Evolutionary conservation across 495 filamentous ascomycete species (phyloP).

Genomic region (Penicillium maclennaniae): DNA sequence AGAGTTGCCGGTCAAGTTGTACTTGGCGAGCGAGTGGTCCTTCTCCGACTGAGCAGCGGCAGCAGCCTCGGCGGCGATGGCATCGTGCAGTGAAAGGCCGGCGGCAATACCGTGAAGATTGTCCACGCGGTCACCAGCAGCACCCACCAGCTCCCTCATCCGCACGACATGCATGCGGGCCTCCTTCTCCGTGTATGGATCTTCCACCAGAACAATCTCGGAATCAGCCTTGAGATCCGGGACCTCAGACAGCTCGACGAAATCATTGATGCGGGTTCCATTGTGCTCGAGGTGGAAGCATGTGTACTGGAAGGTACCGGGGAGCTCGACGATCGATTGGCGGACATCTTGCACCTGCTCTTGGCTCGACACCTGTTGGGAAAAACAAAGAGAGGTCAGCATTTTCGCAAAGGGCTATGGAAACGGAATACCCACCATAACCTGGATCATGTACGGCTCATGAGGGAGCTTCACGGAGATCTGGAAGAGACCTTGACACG

Average conservation of each 20-base stretch:
- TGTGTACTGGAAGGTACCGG: conserved; percentile 92
- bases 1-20: conserved; percentile 68
- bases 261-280: conserved; percentile 86
- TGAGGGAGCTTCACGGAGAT: conserved; percentile 82
- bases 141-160: conserved; percentile 87
- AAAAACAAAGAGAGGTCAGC: conserved; percentile 10
- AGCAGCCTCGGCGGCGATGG: conserved; percentile 51
- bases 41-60: conserved; percentile 43
- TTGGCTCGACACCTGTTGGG: conserved; percentile 73
- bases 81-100: conserved; percentile 84
- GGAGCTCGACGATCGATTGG: conserved; percentile 91
- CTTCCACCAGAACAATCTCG: conserved; percentile 78
- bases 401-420: conserved; percentile 3
- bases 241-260: conserved; percentile 87
- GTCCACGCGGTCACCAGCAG: conserved; percentile 82
- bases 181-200: conserved; percentile 98
- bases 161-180: conserved; percentile 90
- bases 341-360: conserved; percentile 97
- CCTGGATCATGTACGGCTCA: conserved; percentile 70
- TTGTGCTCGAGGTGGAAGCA: conserved; percentile 97
- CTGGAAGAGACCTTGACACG: conserved; percentile 60
- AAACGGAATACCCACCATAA: conserved; percentile 60
- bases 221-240: conserved; percentile 69
- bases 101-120: conserved; percentile 81
- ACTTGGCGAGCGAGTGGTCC: conserved; percentile 58